phyloP scores from a whole-genome alignment of 139 green algal species.

The Chlorella ohadii region DNA sequence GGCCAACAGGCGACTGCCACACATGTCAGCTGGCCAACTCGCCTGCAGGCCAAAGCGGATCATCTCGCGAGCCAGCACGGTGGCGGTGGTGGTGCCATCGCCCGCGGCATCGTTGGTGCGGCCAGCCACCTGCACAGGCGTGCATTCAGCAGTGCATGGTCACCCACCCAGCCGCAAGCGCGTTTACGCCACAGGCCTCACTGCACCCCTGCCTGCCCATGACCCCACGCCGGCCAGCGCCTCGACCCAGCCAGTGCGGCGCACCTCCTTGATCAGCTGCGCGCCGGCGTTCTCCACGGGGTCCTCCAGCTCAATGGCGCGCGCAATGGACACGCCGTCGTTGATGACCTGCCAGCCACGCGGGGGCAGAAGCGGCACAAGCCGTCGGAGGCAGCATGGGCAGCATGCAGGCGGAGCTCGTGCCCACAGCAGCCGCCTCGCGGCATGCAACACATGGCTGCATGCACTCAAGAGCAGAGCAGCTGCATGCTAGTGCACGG shows the following conservation, averaged over 20 bases:
- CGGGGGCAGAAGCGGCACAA: not conserved
- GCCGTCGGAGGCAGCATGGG: no score
- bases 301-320: conserved; percentile 95
- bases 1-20: not conserved
- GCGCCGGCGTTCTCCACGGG: conserved; percentile 96
- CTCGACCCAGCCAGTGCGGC: no score
- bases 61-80: conserved; percentile 94
- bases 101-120: conserved; percentile 96
- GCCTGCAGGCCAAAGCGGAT: conserved; percentile 92
- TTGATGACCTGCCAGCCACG: conserved; percentile 90
- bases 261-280: conserved; percentile 96
- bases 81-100: conserved; percentile 98
- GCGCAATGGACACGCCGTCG: conserved; percentile 97
- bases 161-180: no score
- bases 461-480: no score
- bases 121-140: conserved; percentile 84
- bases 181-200: no score
- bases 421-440: not conserved
- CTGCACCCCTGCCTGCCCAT: no score
- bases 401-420: no score
- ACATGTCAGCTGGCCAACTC: not conserved
- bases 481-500: not conserved
- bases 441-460: no score
- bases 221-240: no score
- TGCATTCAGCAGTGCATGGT: no score